Conservation (phyloP, 2,329 filamentous ascomycete species). For the Fusarium ambrosium region DNA sequence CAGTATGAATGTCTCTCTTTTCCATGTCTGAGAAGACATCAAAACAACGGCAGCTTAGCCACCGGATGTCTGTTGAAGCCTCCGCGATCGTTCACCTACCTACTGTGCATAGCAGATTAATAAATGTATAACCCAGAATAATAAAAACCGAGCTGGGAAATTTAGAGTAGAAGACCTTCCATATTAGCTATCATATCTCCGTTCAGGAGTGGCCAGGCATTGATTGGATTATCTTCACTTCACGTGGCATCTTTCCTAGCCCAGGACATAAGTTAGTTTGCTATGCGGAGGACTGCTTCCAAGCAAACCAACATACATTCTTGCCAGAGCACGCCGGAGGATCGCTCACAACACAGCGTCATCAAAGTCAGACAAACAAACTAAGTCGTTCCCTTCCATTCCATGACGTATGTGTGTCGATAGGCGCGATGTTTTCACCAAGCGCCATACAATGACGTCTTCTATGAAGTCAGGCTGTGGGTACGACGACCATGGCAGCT, state of each 20-base stretch:
- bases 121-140: background rate
- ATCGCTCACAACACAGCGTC: conserved; percentile 17
- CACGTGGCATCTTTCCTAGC: conserved; percentile 7
- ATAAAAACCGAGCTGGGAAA: too few species aligned
- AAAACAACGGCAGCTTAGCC: background rate
- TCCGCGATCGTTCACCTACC: background rate
- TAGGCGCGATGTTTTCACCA: conserved; percentile 18
- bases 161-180: background rate
- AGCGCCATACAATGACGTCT: conserved; percentile 46
- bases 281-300: background rate
- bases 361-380: conserved; percentile 18
- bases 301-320: background rate
- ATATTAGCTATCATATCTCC: background rate
- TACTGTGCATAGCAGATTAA: background rate
- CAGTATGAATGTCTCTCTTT: background rate
- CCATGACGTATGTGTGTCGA: conserved; percentile 42
- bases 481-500: conserved; percentile 34
- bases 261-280: background rate
- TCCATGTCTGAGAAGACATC: background rate
- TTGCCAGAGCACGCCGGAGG: conserved; percentile 9
- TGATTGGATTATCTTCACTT: background rate
- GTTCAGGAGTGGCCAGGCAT: background rate
- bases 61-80: background rate
- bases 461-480: conserved; percentile 48
- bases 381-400: conserved; percentile 15